These are phyloP conservation scores for Acidomyces sp. DNA, from an alignment of 495 filamentous ascomycete species.

Conservation along the genomic window DNA sequence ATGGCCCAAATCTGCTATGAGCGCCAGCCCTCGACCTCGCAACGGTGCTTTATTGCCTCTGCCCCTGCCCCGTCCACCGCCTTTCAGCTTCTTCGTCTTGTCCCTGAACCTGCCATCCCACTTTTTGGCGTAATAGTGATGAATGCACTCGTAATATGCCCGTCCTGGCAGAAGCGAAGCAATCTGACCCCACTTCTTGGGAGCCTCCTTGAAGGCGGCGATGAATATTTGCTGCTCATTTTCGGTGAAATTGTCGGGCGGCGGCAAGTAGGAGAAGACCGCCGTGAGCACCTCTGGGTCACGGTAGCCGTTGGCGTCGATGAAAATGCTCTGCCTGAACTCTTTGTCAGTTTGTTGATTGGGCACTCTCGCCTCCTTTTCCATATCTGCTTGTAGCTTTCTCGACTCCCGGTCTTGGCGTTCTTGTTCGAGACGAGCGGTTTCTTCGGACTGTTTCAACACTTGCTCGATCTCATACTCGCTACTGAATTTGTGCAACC, in stretches of 20 bases:
- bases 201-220: slow-evolving; percentile 61
- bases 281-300: slow-evolving; percentile 51
- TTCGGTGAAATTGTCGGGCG: slow-evolving; percentile 67
- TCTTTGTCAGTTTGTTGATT: slow-evolving; percentile 45
- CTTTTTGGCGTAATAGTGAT: slow-evolving; percentile 94
- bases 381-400: slow-evolving; percentile 59
- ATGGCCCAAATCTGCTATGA: slow-evolving; percentile 19
- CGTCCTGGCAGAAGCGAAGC: slow-evolving; percentile 58
- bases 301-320: slow-evolving; percentile 60
- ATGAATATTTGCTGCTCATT: slow-evolving; percentile 70
- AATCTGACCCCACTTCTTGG: slow-evolving; percentile 89
- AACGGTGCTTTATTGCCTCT: slow-evolving; percentile 27
- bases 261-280: slow-evolving; percentile 60
- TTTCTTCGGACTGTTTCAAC: slow-evolving; percentile 61
- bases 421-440: slow-evolving; percentile 60
- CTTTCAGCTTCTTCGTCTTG: slow-evolving; percentile 57
- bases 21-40: slow-evolving; percentile 39
- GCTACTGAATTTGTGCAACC: slow-evolving; percentile 50
- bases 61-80: slow-evolving; percentile 43
- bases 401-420: slow-evolving; percentile 48
- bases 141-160: slow-evolving; percentile 73
- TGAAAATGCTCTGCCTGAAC: slow-evolving; percentile 36
- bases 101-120: slow-evolving; percentile 75
- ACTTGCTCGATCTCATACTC: slow-evolving; percentile 68
- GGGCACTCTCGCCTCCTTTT: slow-evolving; percentile 75